Evolutionary conservation across 129 eudicot species (phyloP), one percentile per base, ranked within the genome.

Genomic region (Artemisia annua): DNA sequence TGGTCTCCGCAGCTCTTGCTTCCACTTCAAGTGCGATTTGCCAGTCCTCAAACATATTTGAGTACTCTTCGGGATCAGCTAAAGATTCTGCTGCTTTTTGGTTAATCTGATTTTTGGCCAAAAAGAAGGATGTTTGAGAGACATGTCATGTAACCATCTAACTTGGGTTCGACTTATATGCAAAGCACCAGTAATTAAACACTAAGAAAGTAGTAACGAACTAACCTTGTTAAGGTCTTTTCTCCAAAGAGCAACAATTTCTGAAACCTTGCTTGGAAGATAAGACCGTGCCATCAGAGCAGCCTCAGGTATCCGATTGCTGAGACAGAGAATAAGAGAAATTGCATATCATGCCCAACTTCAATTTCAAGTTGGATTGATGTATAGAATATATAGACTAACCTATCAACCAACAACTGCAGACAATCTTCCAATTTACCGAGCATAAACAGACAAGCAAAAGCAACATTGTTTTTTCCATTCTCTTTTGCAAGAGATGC

Each of bases 31-130:
- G 88, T 50, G 98, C 98, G 78, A 92, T 51, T 89, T 92, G 95
- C 98, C 98, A 92, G 72, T 92, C 95, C 63, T 92, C 98, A 80
- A 92, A 92, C 89, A 92, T 74, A 84, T 92, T 92, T 43, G 98
- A 79, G 78, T 92, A 92, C 82, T 89, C 98, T 77, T 83, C 91
- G 14, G 98, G 98, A 85, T 92, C 98, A 49, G 98, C 98, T 76
- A 92, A 86, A 67, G 98, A 87, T 78, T 92, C 98, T 53, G 98
- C 96, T 66, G 98, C 98, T 87, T 89, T 92, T 68, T 79, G 91
- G 77, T 92, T 92, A 69, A 92, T 83, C 97, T 92, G 46, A 61
- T 24, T 11, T 18, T 75, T 54, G 22, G 48, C 50, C 20, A 32
- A n/a, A 59, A 5, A 15, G 48, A 56, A 52, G 35, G 55, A 58